Evolutionary conservation across 1,139 yeast genomes (phyloP).

Genomic region (Pichia sp.): DNA sequence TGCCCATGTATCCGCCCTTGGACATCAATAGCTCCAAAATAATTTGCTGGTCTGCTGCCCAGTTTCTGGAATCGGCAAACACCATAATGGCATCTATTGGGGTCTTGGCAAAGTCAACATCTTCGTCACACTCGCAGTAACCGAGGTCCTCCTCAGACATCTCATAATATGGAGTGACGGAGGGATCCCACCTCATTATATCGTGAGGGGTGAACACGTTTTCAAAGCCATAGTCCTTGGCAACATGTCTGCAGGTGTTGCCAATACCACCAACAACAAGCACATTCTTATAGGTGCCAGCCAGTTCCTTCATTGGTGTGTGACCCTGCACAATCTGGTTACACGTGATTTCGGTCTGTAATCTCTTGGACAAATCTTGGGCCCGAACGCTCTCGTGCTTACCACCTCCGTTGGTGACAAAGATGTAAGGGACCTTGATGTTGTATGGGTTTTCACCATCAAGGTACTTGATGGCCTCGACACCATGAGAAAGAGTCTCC

Average conservation of each 20-base stretch:
- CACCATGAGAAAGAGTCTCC: constrained; percentile 72
- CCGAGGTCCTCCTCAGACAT: constrained; percentile 64
- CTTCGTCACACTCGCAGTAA: constrained; percentile 45
- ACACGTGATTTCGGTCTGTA: constrained; percentile 56
- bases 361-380: constrained; percentile 56
- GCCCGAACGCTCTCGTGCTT: constrained; percentile 72
- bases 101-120: constrained; percentile 60
- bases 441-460: constrained; percentile 76
- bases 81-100: constrained; percentile 69
- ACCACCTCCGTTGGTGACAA: constrained; percentile 88
- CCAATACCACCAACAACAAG: constrained; percentile 84
- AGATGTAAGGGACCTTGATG: constrained; percentile 77
- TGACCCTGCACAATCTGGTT: constrained; percentile 86
- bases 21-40: constrained; percentile 72
- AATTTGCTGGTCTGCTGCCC: constrained; percentile 90
- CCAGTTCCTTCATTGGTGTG: constrained; percentile 82
- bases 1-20: constrained; percentile 78
- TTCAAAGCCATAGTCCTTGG: constrained; percentile 70
- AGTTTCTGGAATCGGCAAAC: constrained; percentile 78
- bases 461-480: constrained; percentile 61
- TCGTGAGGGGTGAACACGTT: constrained; percentile 77
- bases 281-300: constrained; percentile 60
- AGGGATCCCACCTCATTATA: constrained; percentile 79
- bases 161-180: constrained; percentile 75
- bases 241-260: constrained; percentile 74